Evolutionary conservation across 805 yeast genomes (phyloP), one percentile per base, ranked within the genome.

Genomic region (Sugiyamaella americana): DNA sequence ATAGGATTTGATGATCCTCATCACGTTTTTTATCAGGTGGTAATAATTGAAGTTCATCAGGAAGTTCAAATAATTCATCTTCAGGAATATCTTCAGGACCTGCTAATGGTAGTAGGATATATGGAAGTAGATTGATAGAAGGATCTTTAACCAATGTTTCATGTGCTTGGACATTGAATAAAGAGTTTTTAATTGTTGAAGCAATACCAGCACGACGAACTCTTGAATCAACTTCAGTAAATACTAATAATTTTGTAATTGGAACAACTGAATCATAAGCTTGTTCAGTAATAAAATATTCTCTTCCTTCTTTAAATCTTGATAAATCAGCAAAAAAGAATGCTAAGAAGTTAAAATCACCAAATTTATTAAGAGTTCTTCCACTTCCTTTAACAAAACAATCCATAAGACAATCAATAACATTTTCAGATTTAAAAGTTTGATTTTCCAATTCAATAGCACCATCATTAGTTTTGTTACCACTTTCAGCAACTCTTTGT

Each of bases 161-260:
- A 61, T 91, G 98, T 30, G 76, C 65, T 36, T 79, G 77, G 1
- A 85, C 71, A 60, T 89, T 96, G 59, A 91, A 91, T 42, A 91
- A 68, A 0, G 91, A 77, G 65, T 91, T 91, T 63, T 93, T 91
- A 56, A 93, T 85, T 1, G 96, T 84, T 3, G 95, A 84, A 1
- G 95, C 94, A 34, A 87, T 89, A 59, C 96, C 97, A 61, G 84
- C 89, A 66, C 98, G 76, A 68, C 98, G 80, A 21, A 79, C 78
- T 57, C 78, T 79, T 11, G 86, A 73, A 54, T 80, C 84, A 58
- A 80, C 78, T 60, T 86, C 89, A 3, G 96, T 84, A 66, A 87
- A 88, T 0, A 80, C 93, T 50, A 86, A 70, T 22, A 88, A 65
- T 61, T 87, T 87, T n/a, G 88, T 79, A 19, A 87, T 65, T 30